Percentiles rank a stretch among this genome's conserved stretches.
Evolutionary conservation across 2,329 filamentous ascomycete genomes (phyloP).

Genomic region (Penicillium sp.): DNA sequence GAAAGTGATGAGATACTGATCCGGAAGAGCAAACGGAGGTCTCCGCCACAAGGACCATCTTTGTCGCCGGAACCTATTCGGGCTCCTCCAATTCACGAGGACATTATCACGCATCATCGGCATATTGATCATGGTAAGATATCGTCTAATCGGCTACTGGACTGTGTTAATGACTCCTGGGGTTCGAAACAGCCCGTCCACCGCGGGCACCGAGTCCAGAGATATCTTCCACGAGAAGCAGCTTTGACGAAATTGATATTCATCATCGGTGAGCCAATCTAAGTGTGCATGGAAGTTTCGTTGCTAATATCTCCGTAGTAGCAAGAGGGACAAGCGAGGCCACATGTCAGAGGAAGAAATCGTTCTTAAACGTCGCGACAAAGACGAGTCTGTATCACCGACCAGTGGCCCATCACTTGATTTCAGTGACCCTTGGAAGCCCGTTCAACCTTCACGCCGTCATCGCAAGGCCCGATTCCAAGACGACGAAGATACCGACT

Average conservation of each 20-base stretch:
- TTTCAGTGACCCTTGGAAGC: constrained; percentile 25
- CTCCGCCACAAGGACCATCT: constrained; percentile 53
- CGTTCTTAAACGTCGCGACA: constrained; percentile 42
- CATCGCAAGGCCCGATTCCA: constrained; percentile 9
- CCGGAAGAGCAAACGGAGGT: constrained; percentile 17
- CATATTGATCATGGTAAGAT: constrained; percentile 79
- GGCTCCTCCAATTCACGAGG: constrained; percentile 79
- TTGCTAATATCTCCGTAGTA: constrained; percentile 9
- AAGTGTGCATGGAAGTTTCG: background rate
- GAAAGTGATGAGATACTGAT: constrained; percentile 16
- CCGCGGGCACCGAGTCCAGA: constrained; percentile 36
- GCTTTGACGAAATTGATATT: constrained; percentile 60
- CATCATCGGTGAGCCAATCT: constrained; percentile 51
- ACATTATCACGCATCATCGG: constrained; percentile 85
- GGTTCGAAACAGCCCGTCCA: constrained; percentile 30
- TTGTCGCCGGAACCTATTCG: constrained; percentile 65
- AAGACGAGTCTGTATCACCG: constrained; percentile 44
- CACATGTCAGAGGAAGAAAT: constrained; percentile 33
- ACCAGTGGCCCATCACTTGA: constrained; percentile 35
- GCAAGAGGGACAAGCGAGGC: constrained; percentile 21
- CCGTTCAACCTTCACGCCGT: constrained; percentile 1
- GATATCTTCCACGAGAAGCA: constrained; percentile 35
- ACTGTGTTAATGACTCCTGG: constrained; percentile 23
- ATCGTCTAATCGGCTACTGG: background rate
- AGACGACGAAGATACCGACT: constrained; percentile 11